Evolutionary conservation across 495 filamentous ascomycete genomes (phyloP).

Genomic region (Clohesyomyces aquaticus): DNA sequence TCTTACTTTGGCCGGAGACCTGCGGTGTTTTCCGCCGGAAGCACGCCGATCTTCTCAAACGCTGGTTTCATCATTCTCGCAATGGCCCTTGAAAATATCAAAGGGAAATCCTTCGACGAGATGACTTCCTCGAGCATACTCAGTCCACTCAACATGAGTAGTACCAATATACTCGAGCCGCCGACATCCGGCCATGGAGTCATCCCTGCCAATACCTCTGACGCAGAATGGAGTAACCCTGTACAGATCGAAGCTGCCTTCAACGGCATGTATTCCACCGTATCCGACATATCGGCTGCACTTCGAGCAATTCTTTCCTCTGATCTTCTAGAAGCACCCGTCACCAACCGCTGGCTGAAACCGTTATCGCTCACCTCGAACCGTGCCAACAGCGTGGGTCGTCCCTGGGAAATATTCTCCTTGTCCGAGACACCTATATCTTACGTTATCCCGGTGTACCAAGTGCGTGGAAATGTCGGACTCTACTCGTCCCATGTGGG

Average conservation of each 20-base stretch:
- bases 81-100: constrained; percentile 14
- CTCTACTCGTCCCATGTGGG: constrained; percentile 32
- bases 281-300: constrained; percentile 1
- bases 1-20: constrained; percentile 7
- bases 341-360: constrained; percentile 52
- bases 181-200: background rate
- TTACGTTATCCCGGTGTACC: constrained; percentile 40
- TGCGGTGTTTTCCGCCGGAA: constrained; percentile 2
- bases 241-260: constrained; percentile 7
- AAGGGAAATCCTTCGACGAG: background rate
- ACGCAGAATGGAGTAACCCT: background rate
- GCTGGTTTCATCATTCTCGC: constrained; percentile 20
- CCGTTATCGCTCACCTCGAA: constrained; percentile 57
- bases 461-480: constrained; percentile 35
- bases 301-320: constrained; percentile 54
- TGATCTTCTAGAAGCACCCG: constrained; percentile 47
- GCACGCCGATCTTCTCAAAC: constrained; percentile 16
- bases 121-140: background rate
- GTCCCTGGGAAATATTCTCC: constrained; percentile 52
- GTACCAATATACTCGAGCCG: background rate
- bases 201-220: background rate
- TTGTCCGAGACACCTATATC: constrained; percentile 28
- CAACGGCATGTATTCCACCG: constrained; percentile 7
- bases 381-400: constrained; percentile 52
- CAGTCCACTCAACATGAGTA: constrained; percentile 3